Percentiles rank a stretch among this genome's conserved stretches.
phyloP scores from a whole-genome alignment of 768 basidiomycete species.

The Chalciporus chontae region DNA sequence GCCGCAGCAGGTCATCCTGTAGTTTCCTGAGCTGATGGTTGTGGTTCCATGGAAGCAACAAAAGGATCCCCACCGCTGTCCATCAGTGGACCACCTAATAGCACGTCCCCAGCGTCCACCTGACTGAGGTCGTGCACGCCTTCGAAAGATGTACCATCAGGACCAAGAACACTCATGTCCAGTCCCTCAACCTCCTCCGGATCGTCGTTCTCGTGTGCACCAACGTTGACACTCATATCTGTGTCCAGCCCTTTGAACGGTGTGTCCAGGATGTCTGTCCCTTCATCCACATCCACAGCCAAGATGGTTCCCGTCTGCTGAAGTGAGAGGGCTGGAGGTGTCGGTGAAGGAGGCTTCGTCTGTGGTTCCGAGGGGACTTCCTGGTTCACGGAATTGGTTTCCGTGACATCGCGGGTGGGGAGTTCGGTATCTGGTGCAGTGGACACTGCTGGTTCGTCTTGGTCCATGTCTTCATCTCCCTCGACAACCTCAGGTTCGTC shows the following conservation, averaged over 20 bases:
- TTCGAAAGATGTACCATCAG: constrained; percentile 61
- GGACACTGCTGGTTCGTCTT: constrained; percentile 51
- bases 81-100: constrained; percentile 61
- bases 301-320: constrained; percentile 45
- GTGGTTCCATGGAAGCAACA: constrained; percentile 26
- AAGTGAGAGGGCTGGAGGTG: constrained; percentile 59
- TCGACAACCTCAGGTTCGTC: constrained; percentile 75
- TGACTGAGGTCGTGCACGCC: constrained; percentile 52
- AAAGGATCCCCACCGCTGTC: constrained; percentile 63
- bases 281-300: constrained; percentile 33
- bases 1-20: constrained; percentile 7
- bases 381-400: constrained; percentile 32
- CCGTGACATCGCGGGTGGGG: constrained; percentile 36
- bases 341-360: constrained; percentile 65
- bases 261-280: constrained; percentile 46
- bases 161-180: constrained; percentile 62
- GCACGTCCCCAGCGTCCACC: constrained; percentile 46
- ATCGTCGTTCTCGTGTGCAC: constrained; percentile 30
- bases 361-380: constrained; percentile 45
- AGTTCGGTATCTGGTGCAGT: constrained; percentile 36
- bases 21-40: constrained; percentile 10
- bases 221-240: constrained; percentile 41
- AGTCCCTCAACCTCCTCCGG: constrained; percentile 44
- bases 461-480: constrained; percentile 71
- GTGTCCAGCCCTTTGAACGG: constrained; percentile 55